phyloP scores from a whole-genome alignment of 495 filamentous ascomycete genomes.

The Paragyromitra xinjiangensis region DNA sequence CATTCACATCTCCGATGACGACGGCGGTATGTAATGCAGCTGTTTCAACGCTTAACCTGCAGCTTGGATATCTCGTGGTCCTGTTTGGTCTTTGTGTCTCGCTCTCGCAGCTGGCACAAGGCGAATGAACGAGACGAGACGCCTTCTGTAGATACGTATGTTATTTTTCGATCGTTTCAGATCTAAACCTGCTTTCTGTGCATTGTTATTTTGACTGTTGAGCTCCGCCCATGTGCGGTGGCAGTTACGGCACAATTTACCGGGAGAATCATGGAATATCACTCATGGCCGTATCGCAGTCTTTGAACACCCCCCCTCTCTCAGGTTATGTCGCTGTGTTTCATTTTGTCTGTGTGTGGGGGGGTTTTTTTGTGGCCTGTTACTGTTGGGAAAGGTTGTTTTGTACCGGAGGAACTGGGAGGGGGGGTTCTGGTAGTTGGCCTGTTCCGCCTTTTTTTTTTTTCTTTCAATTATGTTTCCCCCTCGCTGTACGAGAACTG shows the following conservation, averaged over 20 bases:
- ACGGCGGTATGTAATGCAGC: conserved; percentile 18
- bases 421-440: conserved; percentile 16
- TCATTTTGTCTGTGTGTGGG: conserved; percentile 1
- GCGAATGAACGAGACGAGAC: conserved; percentile 31
- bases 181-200: conserved; percentile 21
- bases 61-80: conserved; percentile 46
- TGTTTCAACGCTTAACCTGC: conserved; percentile 44
- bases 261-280: conserved; percentile 39
- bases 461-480: conserved; percentile 10
- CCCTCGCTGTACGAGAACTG: conserved; percentile 9
- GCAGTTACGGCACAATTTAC: conserved; percentile 19
- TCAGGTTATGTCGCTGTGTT: background rate
- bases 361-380: conserved; percentile 10
- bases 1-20: conserved; percentile 33
- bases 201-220: conserved; percentile 18
- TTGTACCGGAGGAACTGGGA: background rate
- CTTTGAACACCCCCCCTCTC: conserved; percentile 3
- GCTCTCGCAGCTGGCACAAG: conserved; percentile 43
- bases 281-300: conserved; percentile 18
- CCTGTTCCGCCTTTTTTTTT: conserved; percentile 4
- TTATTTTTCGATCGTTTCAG: conserved; percentile 33
- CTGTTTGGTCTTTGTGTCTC: conserved; percentile 28
- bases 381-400: background rate
- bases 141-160: conserved; percentile 23
- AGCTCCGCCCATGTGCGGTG: conserved; percentile 11